These are phyloP conservation scores for Combretum micranthum DNA, from an alignment of 345 rosid genomes.

Conservation along the genomic window DNA sequence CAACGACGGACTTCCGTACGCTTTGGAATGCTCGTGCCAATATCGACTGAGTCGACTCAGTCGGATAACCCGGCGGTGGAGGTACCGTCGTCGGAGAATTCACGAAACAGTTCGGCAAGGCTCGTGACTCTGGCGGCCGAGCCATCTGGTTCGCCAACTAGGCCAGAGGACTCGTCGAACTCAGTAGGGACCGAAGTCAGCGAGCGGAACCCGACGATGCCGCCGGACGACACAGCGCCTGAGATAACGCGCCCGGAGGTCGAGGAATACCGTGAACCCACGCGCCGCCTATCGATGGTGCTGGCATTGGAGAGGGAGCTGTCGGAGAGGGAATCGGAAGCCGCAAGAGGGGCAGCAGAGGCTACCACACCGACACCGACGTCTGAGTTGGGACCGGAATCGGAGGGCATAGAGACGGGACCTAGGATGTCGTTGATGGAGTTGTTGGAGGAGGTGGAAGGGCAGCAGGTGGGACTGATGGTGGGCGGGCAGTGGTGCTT, in stretches of 20 bases:
- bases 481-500: slow-evolving; percentile 21
- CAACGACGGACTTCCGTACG: slow-evolving; percentile 44
- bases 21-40: slow-evolving; percentile 17
- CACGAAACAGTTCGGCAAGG: slow-evolving; percentile 45
- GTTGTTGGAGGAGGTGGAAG: slow-evolving; percentile 70
- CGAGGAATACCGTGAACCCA: slow-evolving; percentile 24
- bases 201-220: neutral
- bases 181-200: neutral
- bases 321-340: slow-evolving; percentile 74
- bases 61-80: slow-evolving; percentile 20
- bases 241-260: slow-evolving; percentile 13
- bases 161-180: slow-evolving; percentile 2
- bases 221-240: too few relatives aligned
- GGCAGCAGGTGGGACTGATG: slow-evolving; percentile 57
- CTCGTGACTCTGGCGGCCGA: neutral
- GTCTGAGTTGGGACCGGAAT: slow-evolving; percentile 3
- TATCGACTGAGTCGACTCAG: slow-evolving; percentile 10
- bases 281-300: slow-evolving; percentile 29
- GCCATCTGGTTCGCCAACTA: neutral
- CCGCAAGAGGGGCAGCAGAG: slow-evolving; percentile 19
- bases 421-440: slow-evolving; percentile 86
- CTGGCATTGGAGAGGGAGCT: slow-evolving; percentile 59
- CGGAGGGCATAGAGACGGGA: slow-evolving; percentile 20
- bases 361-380: slow-evolving; percentile 14
- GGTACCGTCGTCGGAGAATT: slow-evolving; percentile 29